Conservation (phyloP, 1,139 yeast species). For the Protomyces pachydermus region DNA sequence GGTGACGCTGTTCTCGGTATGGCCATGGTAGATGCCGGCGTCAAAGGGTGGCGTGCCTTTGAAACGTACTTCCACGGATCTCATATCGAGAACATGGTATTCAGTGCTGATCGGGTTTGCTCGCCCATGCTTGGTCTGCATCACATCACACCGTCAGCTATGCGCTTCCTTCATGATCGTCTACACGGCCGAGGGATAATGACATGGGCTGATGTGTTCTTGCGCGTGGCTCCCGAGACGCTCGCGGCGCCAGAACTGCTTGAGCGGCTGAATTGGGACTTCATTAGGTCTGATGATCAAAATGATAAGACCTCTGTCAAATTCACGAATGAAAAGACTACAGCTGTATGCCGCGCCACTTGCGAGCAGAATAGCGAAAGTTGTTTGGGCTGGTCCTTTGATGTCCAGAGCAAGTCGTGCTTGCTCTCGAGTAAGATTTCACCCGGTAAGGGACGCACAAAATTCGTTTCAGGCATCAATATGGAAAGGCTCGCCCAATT, state of each 20-base stretch:
- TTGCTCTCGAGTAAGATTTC: not conserved
- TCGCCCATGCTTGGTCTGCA: conserved; percentile 11
- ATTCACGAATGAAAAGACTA: not conserved
- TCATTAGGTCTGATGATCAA: not conserved
- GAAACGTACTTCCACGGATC: conserved; percentile 8
- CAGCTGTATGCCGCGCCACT: not conserved
- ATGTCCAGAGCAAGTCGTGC: conserved; percentile 1
- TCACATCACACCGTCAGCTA: conserved; percentile 7
- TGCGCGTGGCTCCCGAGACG: not conserved
- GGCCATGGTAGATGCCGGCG: conserved; percentile 32
- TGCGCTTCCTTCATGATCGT: not conserved
- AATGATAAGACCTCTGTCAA: not conserved
- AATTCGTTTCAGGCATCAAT: conserved; percentile 7
- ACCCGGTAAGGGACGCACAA: not conserved
- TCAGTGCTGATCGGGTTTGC: conserved; percentile 1
- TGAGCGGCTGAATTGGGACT: conserved; percentile 8
- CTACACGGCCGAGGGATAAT: not conserved
- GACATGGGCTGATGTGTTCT: not conserved
- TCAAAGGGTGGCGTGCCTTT: conserved; percentile 6
- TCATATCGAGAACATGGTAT: not conserved
- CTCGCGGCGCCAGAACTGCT: not conserved
- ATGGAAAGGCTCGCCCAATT: not conserved
- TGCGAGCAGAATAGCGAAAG: not conserved
- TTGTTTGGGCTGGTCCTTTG: conserved; percentile 17
- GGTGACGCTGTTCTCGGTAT: conserved; percentile 42